Conservation (phyloP, 78 protist genomes). For the Polysphondylium violaceum region DNA sequence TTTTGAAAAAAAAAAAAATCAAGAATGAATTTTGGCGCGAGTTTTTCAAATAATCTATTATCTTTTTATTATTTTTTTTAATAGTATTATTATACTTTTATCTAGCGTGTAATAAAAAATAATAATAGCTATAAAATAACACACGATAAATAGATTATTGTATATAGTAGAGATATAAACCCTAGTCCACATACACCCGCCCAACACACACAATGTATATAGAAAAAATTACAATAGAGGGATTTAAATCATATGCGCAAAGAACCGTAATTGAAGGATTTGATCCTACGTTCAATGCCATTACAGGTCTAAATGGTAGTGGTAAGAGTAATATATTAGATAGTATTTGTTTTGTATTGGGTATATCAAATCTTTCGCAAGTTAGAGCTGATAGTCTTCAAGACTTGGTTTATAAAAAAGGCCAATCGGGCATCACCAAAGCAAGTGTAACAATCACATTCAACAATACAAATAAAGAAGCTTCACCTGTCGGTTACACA, state of each 20-base stretch:
- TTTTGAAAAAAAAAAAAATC: no score
- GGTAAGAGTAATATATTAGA: slow-evolving; percentile 99
- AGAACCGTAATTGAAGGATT: slow-evolving; percentile 94
- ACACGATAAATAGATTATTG: no score
- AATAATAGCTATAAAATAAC: no score
- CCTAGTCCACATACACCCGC: no score
- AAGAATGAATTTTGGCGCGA: no score
- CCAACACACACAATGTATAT: slow-evolving; percentile 94
- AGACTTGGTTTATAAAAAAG: slow-evolving; percentile 98
- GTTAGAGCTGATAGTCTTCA: slow-evolving; percentile 94
- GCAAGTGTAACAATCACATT: slow-evolving; percentile 98
- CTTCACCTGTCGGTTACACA: slow-evolving; percentile 97
- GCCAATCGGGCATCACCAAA: slow-evolving; percentile 98
- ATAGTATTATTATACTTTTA: no score
- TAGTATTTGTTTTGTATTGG: slow-evolving; percentile 99
- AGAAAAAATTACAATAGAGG: slow-evolving; percentile 97
- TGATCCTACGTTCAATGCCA: slow-evolving; percentile 98
- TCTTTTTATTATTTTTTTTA: no score
- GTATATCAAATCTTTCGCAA: slow-evolving; percentile 96
- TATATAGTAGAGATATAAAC: no score
- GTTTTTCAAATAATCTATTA: no score
- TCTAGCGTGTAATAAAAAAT: no score
- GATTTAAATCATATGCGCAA: slow-evolving; percentile 99
- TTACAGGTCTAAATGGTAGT: slow-evolving; percentile 98
- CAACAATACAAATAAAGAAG: slow-evolving; percentile 90